phyloP scores from a whole-genome alignment of 208 protist genomes.

The Naegleria fowleri region DNA sequence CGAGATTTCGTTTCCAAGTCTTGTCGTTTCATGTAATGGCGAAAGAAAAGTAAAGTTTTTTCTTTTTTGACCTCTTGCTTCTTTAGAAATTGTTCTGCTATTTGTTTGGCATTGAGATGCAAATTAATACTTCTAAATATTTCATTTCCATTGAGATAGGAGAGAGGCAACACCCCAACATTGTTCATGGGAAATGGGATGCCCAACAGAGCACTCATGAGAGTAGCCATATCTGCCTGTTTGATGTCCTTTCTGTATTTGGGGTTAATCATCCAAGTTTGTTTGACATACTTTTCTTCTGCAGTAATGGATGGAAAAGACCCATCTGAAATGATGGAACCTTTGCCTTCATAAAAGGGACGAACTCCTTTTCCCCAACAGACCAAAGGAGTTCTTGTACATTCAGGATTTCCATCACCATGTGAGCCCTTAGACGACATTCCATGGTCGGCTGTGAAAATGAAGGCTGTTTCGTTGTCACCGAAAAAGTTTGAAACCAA shows the following conservation, averaged over 20 bases:
- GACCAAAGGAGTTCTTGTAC: constrained; percentile 21
- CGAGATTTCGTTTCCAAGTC: not conserved
- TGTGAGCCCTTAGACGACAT: constrained; percentile 9
- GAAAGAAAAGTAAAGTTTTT: not conserved
- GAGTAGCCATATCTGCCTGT: constrained; percentile 6
- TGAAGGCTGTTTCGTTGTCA: constrained; percentile 9
- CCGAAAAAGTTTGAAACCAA: not conserved
- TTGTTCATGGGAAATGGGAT: constrained; percentile 10
- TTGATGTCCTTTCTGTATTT: not conserved
- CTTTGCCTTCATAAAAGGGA: not conserved
- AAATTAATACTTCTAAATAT: not conserved
- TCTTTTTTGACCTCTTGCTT: not conserved
- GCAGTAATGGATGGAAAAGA: no score
- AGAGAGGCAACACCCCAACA: not conserved
- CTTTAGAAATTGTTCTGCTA: not conserved
- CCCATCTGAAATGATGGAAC: not conserved
- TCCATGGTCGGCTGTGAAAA: constrained; percentile 29
- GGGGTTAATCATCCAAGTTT: not conserved
- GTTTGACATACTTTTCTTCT: not conserved
- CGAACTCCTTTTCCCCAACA: constrained; percentile 18
- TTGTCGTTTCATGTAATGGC: not conserved
- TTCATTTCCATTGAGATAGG: not conserved
- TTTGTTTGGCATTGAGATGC: not conserved
- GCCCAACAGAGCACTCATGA: not conserved
- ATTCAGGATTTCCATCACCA: constrained; percentile 24